Conservation (phyloP, 768 basidiomycete genomes). For the Chalciporus piperatus region DNA sequence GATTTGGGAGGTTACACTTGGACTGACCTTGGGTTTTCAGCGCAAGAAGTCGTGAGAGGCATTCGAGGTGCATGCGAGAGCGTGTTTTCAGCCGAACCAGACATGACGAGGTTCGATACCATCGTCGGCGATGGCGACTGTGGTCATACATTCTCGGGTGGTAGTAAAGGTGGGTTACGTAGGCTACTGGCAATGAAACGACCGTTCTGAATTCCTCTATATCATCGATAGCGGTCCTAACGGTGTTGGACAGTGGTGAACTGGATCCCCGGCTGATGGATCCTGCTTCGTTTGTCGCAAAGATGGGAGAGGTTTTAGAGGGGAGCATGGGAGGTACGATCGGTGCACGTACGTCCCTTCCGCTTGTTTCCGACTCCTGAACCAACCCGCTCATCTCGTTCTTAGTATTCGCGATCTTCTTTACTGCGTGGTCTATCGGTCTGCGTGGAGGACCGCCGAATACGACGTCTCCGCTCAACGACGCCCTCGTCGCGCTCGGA, state of each 20-base stretch:
- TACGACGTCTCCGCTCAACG: slow-evolving; percentile 14
- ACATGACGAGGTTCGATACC: slow-evolving; percentile 51
- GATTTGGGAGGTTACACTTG: background rate
- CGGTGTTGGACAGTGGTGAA: too few species aligned
- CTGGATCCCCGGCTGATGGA: background rate
- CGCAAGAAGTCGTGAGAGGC: slow-evolving; percentile 8
- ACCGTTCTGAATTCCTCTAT: too few species aligned
- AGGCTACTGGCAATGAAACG: too few species aligned
- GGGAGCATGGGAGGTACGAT: slow-evolving; percentile 54
- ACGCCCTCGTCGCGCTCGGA: slow-evolving; percentile 31
- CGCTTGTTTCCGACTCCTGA: slow-evolving; percentile 1
- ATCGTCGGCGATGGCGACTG: slow-evolving; percentile 65
- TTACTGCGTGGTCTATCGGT: slow-evolving; percentile 35
- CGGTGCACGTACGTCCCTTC: slow-evolving; percentile 43
- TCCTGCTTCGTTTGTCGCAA: slow-evolving; percentile 24
- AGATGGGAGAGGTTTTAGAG: slow-evolving; percentile 44
- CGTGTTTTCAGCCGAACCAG: slow-evolving; percentile 38
- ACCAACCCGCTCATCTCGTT: background rate
- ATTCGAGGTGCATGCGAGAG: slow-evolving; percentile 35
- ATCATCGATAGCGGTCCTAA: too few species aligned
- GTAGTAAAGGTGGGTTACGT: slow-evolving; percentile 35
- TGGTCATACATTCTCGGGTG: slow-evolving; percentile 54
- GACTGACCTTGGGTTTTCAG: slow-evolving; percentile 10
- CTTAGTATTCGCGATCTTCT: slow-evolving; percentile 44
- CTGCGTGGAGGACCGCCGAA: background rate